Conservation (phyloP, 805 yeast genomes). For the Scheffersomyces lignosus region DNA sequence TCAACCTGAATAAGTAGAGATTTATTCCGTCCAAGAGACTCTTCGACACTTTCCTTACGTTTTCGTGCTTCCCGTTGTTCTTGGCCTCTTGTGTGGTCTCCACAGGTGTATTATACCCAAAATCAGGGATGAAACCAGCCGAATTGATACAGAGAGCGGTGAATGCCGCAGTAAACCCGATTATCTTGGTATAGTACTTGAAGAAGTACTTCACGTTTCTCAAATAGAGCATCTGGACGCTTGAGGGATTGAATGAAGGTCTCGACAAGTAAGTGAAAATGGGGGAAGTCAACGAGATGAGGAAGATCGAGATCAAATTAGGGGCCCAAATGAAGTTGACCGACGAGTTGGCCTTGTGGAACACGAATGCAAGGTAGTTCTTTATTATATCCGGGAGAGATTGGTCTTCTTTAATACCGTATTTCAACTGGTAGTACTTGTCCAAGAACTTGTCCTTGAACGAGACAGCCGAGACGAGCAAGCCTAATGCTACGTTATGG, state of each 20-base stretch:
- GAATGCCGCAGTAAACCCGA: constrained; percentile 37
- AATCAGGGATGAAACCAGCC: constrained; percentile 19
- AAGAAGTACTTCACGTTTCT: constrained; percentile 25
- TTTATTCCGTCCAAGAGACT: constrained; percentile 28
- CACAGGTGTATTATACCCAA: constrained; percentile 10
- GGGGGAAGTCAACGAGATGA: constrained; percentile 36
- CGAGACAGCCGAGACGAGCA: constrained; percentile 15
- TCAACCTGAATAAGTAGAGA: constrained; percentile 32
- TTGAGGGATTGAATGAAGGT: constrained; percentile 5
- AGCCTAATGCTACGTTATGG: constrained; percentile 23
- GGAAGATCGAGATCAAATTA: constrained; percentile 34
- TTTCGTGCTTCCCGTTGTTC: constrained; percentile 3
- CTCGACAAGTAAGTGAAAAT: constrained; percentile 15
- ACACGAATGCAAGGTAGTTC: constrained; percentile 18
- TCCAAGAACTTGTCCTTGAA: constrained; percentile 23
- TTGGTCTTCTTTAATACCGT: constrained; percentile 7
- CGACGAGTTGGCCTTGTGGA: constrained; percentile 28
- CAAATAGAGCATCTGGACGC: constrained; percentile 4
- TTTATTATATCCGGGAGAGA: constrained; percentile 8
- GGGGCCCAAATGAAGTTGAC: constrained; percentile 37
- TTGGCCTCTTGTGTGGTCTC: too few species aligned
- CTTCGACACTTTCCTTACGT: constrained; percentile 23
- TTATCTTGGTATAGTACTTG: constrained; percentile 32
- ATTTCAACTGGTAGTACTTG: constrained; percentile 22
- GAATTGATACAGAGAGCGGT: constrained; percentile 24